Conservation (phyloP, 768 basidiomycete genomes). For the Kwoniella bestiolae region DNA sequence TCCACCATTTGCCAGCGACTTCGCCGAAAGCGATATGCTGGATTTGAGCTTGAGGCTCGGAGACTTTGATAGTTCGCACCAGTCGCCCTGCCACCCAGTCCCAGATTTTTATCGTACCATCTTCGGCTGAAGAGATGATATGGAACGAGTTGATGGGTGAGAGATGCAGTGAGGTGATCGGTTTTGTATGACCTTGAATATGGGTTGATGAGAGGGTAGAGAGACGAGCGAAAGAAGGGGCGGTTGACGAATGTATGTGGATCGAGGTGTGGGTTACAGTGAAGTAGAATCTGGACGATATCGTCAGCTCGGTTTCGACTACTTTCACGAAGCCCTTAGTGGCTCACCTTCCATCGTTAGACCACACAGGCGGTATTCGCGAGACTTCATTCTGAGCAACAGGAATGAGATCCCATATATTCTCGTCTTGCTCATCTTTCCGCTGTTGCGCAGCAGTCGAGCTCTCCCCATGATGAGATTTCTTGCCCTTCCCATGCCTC, state of each 20-base stretch:
- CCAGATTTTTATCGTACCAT: conserved; percentile 88
- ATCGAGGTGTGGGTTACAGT: conserved; percentile 78
- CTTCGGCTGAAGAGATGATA: conserved; percentile 79
- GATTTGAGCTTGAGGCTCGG: conserved; percentile 62
- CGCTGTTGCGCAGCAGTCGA: conserved; percentile 6
- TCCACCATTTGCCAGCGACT: conserved; percentile 39
- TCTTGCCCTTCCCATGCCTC: conserved; percentile 5
- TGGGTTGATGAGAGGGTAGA: conserved; percentile 61
- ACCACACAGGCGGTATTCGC: conserved; percentile 70
- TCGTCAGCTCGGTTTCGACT: conserved; percentile 14
- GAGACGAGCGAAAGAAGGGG: conserved; percentile 81
- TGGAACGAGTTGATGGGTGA: conserved; percentile 88
- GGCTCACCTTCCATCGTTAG: conserved; percentile 80
- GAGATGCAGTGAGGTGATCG: conserved; percentile 74
- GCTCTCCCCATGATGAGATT: conserved; percentile 9
- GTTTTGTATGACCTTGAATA: conserved; percentile 59
- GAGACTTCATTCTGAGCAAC: conserved; percentile 48
- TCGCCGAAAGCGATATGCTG: conserved; percentile 45
- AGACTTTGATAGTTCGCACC: conserved; percentile 72
- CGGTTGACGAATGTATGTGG: conserved; percentile 83
- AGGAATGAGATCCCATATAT: conserved; percentile 40
- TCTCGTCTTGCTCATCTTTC: conserved; percentile 20
- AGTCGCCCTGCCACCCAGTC: conserved; percentile 85
- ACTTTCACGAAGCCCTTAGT: not conserved
- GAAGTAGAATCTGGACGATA: conserved; percentile 76